Evolutionary conservation across 1,284 basidiomycete species (phyloP), one percentile per base, ranked within the genome.

Genomic region (Sparassis latifolia): DNA sequence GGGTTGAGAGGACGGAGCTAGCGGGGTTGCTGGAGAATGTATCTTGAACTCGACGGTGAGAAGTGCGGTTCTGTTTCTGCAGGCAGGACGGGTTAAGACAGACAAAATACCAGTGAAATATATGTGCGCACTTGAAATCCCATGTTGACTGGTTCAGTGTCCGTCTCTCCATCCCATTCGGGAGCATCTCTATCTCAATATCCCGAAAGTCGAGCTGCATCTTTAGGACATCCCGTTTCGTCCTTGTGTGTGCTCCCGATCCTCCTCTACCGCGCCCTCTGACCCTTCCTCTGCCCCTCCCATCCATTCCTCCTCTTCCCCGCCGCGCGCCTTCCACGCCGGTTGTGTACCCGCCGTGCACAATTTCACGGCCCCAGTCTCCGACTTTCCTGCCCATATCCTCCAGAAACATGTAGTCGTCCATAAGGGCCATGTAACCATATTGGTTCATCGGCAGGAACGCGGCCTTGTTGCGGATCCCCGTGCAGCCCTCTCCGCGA

Each of bases 381-480:
- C 74, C 73, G 6, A 86, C 80, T 56, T 78, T 82, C 55, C 92
- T 69, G 32, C 87, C 82, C 44, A 90, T 68, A 12, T 90, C 86
- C 66, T 94, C 92, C 52, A 95, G 72, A 64, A 84, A 93, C 20
- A 77, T 76, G 65, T 92, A 94, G 67, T 95, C 92, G 58, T 83
- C 78, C 80, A 91, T 86, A 80, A 94, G 82, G 27, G 79, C 76
- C 9, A 89, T 87, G 75, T 88, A 91, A 2, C 79, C 77, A 61
- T 92, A 94, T 55, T 80, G 63, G 53, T 88, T 90, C 79, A 92
- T 84, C 3, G 85, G 80, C 10, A 93, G 80, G 61, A 83, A 92
- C 2, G 76, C 77, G 0, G 75, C 80, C 58, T 84, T 85, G 69
- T 93, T 78, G 47, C 91, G 81, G 56, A 80, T 69, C 4, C 91